Percentiles rank a stretch among this genome's conserved stretches.
Evolutionary conservation across 208 protist species (phyloP).

Genomic region (Trichomonas gallinae): DNA sequence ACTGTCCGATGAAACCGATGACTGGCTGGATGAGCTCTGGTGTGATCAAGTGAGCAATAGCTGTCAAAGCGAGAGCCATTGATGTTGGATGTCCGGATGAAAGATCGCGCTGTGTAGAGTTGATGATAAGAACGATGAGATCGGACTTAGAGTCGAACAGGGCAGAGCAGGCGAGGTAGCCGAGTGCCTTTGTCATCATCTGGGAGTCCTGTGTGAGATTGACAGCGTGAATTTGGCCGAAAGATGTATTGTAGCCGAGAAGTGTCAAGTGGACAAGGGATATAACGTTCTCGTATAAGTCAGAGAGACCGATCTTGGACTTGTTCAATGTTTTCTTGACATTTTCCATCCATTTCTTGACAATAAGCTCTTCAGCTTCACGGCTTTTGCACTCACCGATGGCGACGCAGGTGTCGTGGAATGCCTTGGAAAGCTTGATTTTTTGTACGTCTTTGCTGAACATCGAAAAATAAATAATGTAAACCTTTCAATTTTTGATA

Average conservation of each 20-base stretch:
- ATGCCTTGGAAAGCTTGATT: neutral
- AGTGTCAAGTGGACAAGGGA: neutral
- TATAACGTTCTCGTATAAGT: neutral
- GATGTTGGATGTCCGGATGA: slow-evolving; percentile 20
- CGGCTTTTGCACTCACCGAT: slow-evolving; percentile 8
- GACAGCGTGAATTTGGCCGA: slow-evolving; percentile 14
- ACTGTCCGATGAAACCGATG: neutral
- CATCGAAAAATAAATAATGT: neutral
- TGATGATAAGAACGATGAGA: neutral
- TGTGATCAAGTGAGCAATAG: neutral
- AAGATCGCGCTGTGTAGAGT: neutral
- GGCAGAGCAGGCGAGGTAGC: neutral
- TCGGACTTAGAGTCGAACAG: neutral
- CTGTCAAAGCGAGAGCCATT: neutral
- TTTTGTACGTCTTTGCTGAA: neutral
- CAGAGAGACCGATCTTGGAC: neutral
- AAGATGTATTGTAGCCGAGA: slow-evolving; percentile 2
- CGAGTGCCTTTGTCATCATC: neutral
- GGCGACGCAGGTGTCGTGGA: neutral
- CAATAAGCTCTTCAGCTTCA: slow-evolving; percentile 8
- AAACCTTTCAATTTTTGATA: no score
- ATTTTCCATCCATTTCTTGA: neutral
- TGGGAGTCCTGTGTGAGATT: neutral
- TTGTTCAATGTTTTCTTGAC: neutral
- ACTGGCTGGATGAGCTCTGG: neutral